phyloP scores from a whole-genome alignment of 306 rosid species.

The Potentilla sterilis region DNA sequence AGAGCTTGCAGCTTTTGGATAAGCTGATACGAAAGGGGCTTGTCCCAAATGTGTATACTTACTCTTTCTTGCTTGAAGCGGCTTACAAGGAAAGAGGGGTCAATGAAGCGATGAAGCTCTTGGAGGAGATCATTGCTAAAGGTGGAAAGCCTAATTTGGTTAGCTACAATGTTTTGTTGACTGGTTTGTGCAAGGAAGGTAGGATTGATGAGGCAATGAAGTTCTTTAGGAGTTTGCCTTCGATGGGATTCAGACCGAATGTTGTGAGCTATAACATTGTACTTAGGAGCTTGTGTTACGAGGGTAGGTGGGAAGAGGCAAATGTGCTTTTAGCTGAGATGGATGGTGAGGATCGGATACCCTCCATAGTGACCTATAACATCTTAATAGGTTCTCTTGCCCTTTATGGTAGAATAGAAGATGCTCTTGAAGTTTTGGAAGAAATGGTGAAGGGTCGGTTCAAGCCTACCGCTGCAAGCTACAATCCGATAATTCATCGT shows the following conservation, averaged over 20 bases:
- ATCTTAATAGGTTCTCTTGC: conserved; percentile 76
- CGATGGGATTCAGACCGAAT: conserved; percentile 68
- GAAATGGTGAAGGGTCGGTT: conserved; percentile 63
- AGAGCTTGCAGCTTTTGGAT: conserved; percentile 71
- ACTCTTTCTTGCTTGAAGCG: conserved; percentile 73
- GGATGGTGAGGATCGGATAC: conserved; percentile 56
- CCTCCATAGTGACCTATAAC: conserved; percentile 72
- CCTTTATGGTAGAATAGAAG: conserved; percentile 62
- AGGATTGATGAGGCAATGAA: conserved; percentile 77
- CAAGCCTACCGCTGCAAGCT: conserved; percentile 71
- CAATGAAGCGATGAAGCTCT: conserved; percentile 65
- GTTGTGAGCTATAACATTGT: conserved; percentile 90
- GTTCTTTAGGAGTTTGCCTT: conserved; percentile 69
- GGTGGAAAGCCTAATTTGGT: conserved; percentile 86
- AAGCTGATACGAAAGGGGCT: conserved; percentile 65
- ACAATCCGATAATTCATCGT: conserved; percentile 67
- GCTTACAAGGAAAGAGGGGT: conserved; percentile 89
- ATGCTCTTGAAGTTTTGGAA: conserved; percentile 75
- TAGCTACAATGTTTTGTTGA: conserved; percentile 76
- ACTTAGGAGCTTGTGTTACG: conserved; percentile 62
- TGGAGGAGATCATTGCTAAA: conserved; percentile 69
- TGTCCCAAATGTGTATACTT: conserved; percentile 77
- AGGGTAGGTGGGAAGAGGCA: conserved; percentile 86
- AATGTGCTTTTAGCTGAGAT: conserved; percentile 70
- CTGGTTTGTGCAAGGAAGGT: conserved; percentile 88